Evolutionary conservation across 495 filamentous ascomycete genomes (phyloP), one percentile per base, ranked within the genome.

Genomic region (Podospora anserina): DNA sequence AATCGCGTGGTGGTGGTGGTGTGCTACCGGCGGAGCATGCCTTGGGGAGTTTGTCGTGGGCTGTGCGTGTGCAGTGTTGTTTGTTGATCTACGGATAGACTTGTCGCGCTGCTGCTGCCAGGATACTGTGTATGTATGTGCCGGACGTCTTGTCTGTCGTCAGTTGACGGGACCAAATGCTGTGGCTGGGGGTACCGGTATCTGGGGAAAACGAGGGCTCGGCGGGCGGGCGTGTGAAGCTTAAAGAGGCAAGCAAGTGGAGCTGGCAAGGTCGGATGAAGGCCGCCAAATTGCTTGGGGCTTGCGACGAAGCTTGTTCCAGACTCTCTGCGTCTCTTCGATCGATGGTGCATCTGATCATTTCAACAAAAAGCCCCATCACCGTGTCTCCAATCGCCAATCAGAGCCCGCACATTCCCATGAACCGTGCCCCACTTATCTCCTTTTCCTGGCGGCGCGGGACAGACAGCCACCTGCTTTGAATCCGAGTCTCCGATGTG

Each of bases 1-100:
- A 92, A 76, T 71, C 76, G 73, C 68, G 71, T 70, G 66, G 67
- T 64, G 26, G 53, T 23, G 23, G 23, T 23, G 23, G 23, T 23
- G 23, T 68, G 66, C 70, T 76, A 73, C 61, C 67, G 71, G 66
- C 71, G 26, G 73, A 62, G 70, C 78, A 79, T 80, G 70, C 75
- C 59, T 26, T 27, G 34, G 6, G 30, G 28, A 28, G 23, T 23
- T 20, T 54, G 32, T 28, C 60, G 13, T 27, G 54, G 65, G 23
- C 23, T 23, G 23, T 23, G 23, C 23, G 23, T 23, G 23, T 23
- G 23, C 23, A 23, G 23, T 23, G 23, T 18, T 16, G 53, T 15
- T 16, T 56, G 28, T 54, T 61, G 53, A 26, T 23, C 27, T 64
- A 16, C 53, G 56, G 66, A 49, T 13, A 44, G 26, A 44, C 11